phyloP scores from a whole-genome alignment of 345 rosid genomes.

The Chamaenerion angustifolium region DNA sequence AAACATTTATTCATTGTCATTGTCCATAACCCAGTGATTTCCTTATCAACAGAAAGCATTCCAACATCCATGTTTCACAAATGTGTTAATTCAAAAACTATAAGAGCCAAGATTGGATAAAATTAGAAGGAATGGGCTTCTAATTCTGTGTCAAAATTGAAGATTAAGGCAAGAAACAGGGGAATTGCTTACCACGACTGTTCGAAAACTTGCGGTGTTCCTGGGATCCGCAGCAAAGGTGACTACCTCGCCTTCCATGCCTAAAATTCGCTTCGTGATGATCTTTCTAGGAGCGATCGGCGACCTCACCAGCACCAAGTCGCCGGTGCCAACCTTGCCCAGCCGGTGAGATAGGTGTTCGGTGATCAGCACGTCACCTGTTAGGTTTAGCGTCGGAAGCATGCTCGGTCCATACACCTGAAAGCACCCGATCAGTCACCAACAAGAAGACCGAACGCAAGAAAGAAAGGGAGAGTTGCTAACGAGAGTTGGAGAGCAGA shows the following conservation, averaged over 20 bases:
- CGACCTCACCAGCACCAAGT: slow-evolving; percentile 57
- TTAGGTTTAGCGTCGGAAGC: slow-evolving; percentile 64
- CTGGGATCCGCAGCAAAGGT: slow-evolving; percentile 36
- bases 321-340: slow-evolving; percentile 51
- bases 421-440: slow-evolving; percentile 4
- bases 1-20: no score
- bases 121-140: no score
- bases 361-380: slow-evolving; percentile 52
- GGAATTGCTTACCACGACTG: slow-evolving; percentile 19
- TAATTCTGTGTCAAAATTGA: neutral
- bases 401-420: slow-evolving; percentile 74
- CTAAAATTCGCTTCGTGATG: slow-evolving; percentile 54
- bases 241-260: slow-evolving; percentile 53
- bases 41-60: no score
- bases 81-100: no score
- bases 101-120: neutral
- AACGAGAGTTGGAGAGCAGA: slow-evolving; percentile 47
- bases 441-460: neutral
- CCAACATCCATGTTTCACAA: no score
- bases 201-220: slow-evolving; percentile 12
- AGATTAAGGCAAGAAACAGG: neutral
- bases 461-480: slow-evolving; percentile 7
- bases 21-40: no score
- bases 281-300: slow-evolving; percentile 49
- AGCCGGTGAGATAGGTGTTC: slow-evolving; percentile 56